These are phyloP conservation scores for Chaetomiaceae sp. DNA, from an alignment of 2,329 filamentous ascomycete species.

Conservation along the genomic window DNA sequence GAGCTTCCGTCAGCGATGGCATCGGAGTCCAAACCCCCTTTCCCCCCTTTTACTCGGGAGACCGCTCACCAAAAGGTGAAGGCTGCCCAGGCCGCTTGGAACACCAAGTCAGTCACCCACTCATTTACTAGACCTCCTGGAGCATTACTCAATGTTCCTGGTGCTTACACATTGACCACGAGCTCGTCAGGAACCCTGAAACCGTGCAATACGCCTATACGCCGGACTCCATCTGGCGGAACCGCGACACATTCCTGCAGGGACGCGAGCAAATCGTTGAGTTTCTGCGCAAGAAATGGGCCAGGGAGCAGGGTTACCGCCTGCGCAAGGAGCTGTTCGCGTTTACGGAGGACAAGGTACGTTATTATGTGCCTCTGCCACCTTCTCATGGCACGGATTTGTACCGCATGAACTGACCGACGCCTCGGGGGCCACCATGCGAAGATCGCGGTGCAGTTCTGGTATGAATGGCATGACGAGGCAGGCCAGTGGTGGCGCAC, in stretches of 20 bases:
- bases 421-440: no score
- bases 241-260: conserved; percentile 62
- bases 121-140: no score
- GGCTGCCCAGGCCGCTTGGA: conserved; percentile 77
- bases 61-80: conserved; percentile 73
- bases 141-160: no score
- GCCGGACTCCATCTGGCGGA: conserved; percentile 71
- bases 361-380: no score
- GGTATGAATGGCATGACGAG: conserved; percentile 74
- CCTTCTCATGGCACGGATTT: neutral
- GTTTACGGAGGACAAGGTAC: conserved; percentile 59
- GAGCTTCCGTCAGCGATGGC: conserved; percentile 20
- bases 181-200: conserved; percentile 60
- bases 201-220: conserved; percentile 69
- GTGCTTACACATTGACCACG: no score
- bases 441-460: conserved; percentile 79
- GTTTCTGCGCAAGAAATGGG: conserved; percentile 70
- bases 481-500: conserved; percentile 77
- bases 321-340: conserved; percentile 80
- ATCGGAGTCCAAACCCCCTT: conserved; percentile 35
- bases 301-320: conserved; percentile 62
- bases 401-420: neutral
- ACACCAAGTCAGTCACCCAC: conserved; percentile 52
- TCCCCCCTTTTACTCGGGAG: conserved; percentile 68
- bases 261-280: conserved; percentile 62